A percentile compares a stretch with the other conserved stretches of the same genome.
These are phyloP conservation scores for Papiliotrema laurentii DNA, from an alignment of 1,284 basidiomycete genomes.

Conservation along the genomic window DNA sequence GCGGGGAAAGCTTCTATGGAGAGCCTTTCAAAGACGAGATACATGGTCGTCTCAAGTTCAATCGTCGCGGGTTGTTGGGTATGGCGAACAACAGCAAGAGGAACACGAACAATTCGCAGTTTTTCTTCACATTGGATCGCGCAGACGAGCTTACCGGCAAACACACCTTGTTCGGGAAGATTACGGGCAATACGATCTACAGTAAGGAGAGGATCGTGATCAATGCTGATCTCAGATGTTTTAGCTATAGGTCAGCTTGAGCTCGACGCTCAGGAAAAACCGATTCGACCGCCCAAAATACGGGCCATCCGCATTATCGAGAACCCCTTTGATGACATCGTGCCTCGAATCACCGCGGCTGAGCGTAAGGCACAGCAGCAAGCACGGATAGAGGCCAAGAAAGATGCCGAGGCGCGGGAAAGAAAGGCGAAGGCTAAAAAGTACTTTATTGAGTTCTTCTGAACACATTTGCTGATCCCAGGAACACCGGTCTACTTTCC, in stretches of 20 bases:
- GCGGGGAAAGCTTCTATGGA: slow-evolving; percentile 88
- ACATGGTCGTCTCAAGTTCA: slow-evolving; percentile 70
- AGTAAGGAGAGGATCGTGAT: slow-evolving; percentile 55
- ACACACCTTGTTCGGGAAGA: slow-evolving; percentile 74
- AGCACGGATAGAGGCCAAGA: slow-evolving; percentile 68
- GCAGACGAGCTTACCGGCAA: slow-evolving; percentile 85
- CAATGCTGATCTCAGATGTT: slow-evolving; percentile 57
- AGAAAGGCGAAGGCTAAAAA: slow-evolving; percentile 74
- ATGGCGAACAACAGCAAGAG: slow-evolving; percentile 89
- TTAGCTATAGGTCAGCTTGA: slow-evolving; percentile 87
- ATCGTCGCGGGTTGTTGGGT: slow-evolving; percentile 73
- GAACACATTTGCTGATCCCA: slow-evolving; percentile 48
- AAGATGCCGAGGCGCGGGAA: slow-evolving; percentile 68
- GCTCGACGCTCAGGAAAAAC: slow-evolving; percentile 72
- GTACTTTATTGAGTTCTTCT: slow-evolving; percentile 48
- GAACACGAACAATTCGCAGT: slow-evolving; percentile 81
- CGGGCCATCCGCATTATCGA: slow-evolving; percentile 75
- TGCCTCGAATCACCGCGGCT: slow-evolving; percentile 91
- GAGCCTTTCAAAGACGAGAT: slow-evolving; percentile 90
- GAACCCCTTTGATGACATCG: slow-evolving; percentile 90
- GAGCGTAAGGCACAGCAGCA: slow-evolving; percentile 77
- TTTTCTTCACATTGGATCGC: slow-evolving; percentile 84
- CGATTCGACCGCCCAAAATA: slow-evolving; percentile 86
- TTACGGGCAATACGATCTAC: slow-evolving; percentile 66
- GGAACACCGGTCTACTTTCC: slow-evolving; percentile 79